Base-by-base conservation (phyloP, 768 basidiomycete genomes). In the Leccinum boreale region DNA sequence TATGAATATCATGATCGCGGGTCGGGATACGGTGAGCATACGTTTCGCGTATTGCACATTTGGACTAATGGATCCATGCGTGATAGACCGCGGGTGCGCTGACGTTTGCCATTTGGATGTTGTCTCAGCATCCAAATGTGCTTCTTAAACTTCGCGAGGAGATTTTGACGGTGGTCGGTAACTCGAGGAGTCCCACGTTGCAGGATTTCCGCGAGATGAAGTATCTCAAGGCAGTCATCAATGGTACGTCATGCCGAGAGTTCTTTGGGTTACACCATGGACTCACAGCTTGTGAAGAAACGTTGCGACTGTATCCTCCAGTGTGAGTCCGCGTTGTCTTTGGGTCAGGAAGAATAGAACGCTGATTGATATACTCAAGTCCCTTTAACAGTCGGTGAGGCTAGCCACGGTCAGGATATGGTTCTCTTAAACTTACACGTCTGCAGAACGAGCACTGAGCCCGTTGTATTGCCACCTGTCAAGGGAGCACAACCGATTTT, bases 171-270 rank as follows among this genome's bases (percentile, higher is more conserved):
- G 62, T 61, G 9, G 64, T 75, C 9, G 74, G 75, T 4, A 50
- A 56, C 14, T 62, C 65, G 5, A 65, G 57, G 46, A 42, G 53
- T n/a, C 74, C 74, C 23, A 74, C 73, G 2, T 62, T 63, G 26
- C 67, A 71, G 5, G 69, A 74, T 47, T 58, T 75, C n/a, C 66
- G 65, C 4, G 66, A 66, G 10, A 75, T 79, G 74, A 78, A 73
- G 39, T 79, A 77, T 58, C 33, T 78, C 52, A 68, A 65, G 35
- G 77, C 77, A 17, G 70, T 79, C 19, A 73, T 78, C 23, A 73
- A 71, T 21, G 70, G 70, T 71, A 56, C n/a, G 64, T 53, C 7
- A 7, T 14, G 17, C 9, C 17, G 17, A 44, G 14, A 51, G 46
- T 44, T 11, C 15, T 31, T 12, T 26, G 17, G 33, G 15, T 17